Evolutionary conservation across 2,329 filamentous ascomycete genomes (phyloP).

Genomic region (Didymella keratinophila): DNA sequence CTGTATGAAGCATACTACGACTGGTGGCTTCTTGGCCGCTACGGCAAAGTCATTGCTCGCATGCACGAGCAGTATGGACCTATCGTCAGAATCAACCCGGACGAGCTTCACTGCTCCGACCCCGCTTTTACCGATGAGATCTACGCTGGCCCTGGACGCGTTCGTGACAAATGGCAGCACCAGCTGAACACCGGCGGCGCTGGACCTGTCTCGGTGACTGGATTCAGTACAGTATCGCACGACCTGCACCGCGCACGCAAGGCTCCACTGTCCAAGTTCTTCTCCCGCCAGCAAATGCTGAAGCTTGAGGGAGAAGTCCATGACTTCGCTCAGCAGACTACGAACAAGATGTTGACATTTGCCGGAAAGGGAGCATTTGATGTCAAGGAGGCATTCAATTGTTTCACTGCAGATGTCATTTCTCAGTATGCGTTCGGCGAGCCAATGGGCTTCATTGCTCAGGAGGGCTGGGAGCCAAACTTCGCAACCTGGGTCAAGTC

Average conservation of each 20-base stretch:
- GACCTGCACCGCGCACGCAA: constrained; percentile 45
- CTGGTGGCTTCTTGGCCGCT: constrained; percentile 39
- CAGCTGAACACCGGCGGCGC: constrained; percentile 36
- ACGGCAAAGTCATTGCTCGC: constrained; percentile 44
- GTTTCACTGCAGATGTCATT: constrained; percentile 39
- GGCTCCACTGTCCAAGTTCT: constrained; percentile 47
- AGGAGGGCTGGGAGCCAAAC: constrained; percentile 40
- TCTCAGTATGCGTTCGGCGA: constrained; percentile 40
- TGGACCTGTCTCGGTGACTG: constrained; percentile 36
- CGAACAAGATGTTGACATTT: constrained; percentile 31
- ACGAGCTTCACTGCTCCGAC: constrained; percentile 46
- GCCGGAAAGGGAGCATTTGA: constrained; percentile 33
- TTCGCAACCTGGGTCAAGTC: constrained; percentile 39
- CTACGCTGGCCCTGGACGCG: constrained; percentile 38
- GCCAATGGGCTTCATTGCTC: constrained; percentile 38
- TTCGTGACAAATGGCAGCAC: constrained; percentile 37
- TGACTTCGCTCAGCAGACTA: constrained; percentile 28
- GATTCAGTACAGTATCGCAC: constrained; percentile 40
- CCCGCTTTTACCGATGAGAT: constrained; percentile 45
- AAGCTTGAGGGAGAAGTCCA: constrained; percentile 36
- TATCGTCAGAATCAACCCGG: constrained; percentile 44
- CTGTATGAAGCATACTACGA: constrained; percentile 44
- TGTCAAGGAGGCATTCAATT: constrained; percentile 41
- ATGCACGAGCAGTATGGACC: constrained; percentile 48
- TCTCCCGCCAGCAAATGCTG: constrained; percentile 44